A percentile compares a stretch with the other conserved stretches of the same genome.
Conservation (phyloP, 208 protist genomes). For the Sergeia podlipaevii region DNA sequence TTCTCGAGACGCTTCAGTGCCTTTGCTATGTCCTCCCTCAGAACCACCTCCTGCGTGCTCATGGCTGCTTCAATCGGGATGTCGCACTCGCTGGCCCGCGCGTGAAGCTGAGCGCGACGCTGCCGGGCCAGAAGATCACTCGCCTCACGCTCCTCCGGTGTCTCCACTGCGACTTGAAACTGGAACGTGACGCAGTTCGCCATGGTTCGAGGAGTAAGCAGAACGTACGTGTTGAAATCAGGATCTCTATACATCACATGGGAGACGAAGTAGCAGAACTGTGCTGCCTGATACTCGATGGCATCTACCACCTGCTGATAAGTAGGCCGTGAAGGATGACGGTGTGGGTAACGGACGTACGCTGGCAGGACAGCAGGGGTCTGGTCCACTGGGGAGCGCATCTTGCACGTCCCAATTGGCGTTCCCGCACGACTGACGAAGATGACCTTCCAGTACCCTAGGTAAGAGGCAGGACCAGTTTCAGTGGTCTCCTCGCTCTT, state of each 20-base stretch:
- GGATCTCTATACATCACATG: slow-evolving; percentile 16
- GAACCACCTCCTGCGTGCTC: neutral
- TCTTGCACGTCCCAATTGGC: slow-evolving; percentile 5
- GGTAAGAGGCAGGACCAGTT: slow-evolving; percentile 3
- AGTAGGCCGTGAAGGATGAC: neutral
- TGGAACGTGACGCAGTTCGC: too few species aligned
- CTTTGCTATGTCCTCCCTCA: neutral
- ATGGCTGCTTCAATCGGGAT: neutral
- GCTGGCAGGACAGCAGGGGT: neutral
- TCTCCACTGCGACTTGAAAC: too few species aligned
- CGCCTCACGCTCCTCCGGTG: neutral
- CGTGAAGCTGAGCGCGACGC: too few species aligned
- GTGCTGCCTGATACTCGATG: slow-evolving; percentile 1
- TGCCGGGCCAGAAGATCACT: too few species aligned
- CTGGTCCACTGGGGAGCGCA: slow-evolving; percentile 7
- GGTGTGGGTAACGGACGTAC: too few species aligned
- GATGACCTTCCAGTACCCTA: slow-evolving; percentile 15
- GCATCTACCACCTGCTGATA: slow-evolving; percentile 1
- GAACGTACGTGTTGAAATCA: slow-evolving; percentile 5
- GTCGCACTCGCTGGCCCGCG: too few species aligned
- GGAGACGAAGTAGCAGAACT: neutral
- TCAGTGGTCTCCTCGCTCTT: too few species aligned
- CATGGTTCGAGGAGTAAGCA: slow-evolving; percentile 12
- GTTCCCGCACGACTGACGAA: slow-evolving; percentile 6
- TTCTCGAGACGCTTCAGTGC: neutral